phyloP scores from a whole-genome alignment of 176 grass and related monocot species.

The Themeda triandra region DNA sequence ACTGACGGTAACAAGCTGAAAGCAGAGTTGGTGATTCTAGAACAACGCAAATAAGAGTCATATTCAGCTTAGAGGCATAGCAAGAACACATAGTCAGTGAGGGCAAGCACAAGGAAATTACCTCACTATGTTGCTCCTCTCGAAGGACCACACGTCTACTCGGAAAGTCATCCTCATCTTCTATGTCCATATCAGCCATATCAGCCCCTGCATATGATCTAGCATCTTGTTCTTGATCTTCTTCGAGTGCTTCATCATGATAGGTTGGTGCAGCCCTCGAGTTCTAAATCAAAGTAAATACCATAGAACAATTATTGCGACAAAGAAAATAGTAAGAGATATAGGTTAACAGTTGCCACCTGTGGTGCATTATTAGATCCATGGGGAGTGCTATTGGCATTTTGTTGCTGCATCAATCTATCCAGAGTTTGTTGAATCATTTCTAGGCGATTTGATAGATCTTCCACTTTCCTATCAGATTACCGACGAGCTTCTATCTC shows the following conservation, averaged over 20 bases:
- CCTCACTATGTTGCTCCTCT: too few relatives aligned
- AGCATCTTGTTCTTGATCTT: background rate
- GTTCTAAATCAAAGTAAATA: background rate
- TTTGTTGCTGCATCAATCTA: background rate
- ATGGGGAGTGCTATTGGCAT: background rate
- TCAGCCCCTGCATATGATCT: background rate
- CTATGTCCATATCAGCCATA: too few relatives aligned
- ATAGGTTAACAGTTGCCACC: background rate
- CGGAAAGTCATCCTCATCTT: too few relatives aligned
- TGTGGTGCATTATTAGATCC: background rate
- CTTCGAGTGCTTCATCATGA: background rate
- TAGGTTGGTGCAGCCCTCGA: background rate
- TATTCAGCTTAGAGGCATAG: too few relatives aligned
- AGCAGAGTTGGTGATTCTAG: too few relatives aligned
- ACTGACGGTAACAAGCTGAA: too few relatives aligned
- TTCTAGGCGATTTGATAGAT: background rate
- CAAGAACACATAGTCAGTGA: too few relatives aligned
- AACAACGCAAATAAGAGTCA: too few relatives aligned
- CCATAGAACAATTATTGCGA: background rate
- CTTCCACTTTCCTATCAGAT: background rate
- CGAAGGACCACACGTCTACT: too few relatives aligned
- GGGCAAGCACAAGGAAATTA: too few relatives aligned
- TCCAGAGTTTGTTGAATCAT: background rate
- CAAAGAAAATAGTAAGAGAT: background rate
- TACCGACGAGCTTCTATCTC: background rate